phyloP scores from a whole-genome alignment of 1,139 yeast species.

The Eremothecium sinecaudum region DNA sequence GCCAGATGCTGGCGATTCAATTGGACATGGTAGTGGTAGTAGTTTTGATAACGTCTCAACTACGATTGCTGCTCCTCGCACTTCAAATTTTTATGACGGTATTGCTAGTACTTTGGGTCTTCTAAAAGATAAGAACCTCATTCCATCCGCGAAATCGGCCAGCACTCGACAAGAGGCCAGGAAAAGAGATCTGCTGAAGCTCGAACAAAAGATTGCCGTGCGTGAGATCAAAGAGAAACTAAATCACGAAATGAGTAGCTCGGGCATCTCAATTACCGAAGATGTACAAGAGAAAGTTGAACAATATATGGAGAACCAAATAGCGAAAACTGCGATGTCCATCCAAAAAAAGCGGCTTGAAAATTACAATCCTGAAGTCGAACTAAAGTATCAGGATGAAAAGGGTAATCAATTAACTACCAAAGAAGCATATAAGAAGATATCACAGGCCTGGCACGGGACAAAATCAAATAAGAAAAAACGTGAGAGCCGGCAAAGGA shows the following conservation, averaged over 20 bases:
- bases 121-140: conserved; percentile 40
- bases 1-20: too few species aligned
- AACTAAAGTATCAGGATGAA: conserved; percentile 60
- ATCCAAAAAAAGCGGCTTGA: conserved; percentile 29
- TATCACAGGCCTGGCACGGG: conserved; percentile 87
- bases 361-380: conserved; percentile 56
- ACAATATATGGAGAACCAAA: conserved; percentile 20
- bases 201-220: conserved; percentile 15
- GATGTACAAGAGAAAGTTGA: conserved; percentile 36
- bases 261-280: conserved; percentile 28
- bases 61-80: neutral
- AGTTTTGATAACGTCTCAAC: too few species aligned
- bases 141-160: conserved; percentile 25
- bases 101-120: conserved; percentile 50
- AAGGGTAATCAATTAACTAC: conserved; percentile 54
- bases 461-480: conserved; percentile 40
- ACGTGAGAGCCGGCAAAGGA: too few species aligned
- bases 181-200: conserved; percentile 16
- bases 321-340: conserved; percentile 24
- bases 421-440: conserved; percentile 75
- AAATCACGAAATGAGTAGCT: conserved; percentile 31
- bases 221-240: conserved; percentile 12
- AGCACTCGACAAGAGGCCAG: conserved; percentile 23
- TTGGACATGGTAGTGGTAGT: too few species aligned
- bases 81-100: conserved; percentile 40